Base-by-base conservation (phyloP, 257 asterid species). In the Nicotiana obtusifolia region DNA sequence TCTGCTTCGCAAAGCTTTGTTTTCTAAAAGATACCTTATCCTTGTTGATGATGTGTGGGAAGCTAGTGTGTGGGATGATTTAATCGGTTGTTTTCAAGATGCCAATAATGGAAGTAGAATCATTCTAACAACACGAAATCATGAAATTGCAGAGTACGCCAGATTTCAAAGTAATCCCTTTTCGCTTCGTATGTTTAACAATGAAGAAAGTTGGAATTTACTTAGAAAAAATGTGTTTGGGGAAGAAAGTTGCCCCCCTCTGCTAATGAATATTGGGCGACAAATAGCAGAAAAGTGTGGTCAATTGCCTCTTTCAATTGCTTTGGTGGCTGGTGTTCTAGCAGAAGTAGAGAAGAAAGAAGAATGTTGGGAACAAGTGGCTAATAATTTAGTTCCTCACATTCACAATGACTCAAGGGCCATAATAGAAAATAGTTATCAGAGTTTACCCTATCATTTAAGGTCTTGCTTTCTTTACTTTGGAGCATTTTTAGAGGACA, bases 391-490 rank as follows among this genome's bases (percentile, higher is more conserved):
- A 2, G 26, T 22, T 2, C 6, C 28, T 8, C 20, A 47, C 5
- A 20, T 76, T 2, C 60, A 24, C 7, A 41, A 41, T 14, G 56
- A 64, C 14, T 1, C 30, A 33, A 20, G 0, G 67, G 14, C 41
- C 10, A 53, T 78, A 26, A 20, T 83, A 3, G 85, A 82, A 49
- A 4, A 82, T 37, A 85, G 88, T 56, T 71, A 82, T 68, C 52
- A 7, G 35, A 14, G 53, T 15, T 82, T 85, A 47, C 84, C 85
- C 0, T 10, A 13, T 41, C 53, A 79, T 76, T 11, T 85, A 28
- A 78, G 35, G 28, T 26, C 87, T 6, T 81, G 85, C 57, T 81
- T 85, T 7, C 76, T 81, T 28, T 84, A 81, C 56, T 64, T 84
- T 16, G 85, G 87, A 30, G 66, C 35, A 20, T 85, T 82, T 37